These are phyloP conservation scores for Myxozyma sirexii DNA, from an alignment of 805 yeast genomes.

Conservation along the genomic window DNA sequence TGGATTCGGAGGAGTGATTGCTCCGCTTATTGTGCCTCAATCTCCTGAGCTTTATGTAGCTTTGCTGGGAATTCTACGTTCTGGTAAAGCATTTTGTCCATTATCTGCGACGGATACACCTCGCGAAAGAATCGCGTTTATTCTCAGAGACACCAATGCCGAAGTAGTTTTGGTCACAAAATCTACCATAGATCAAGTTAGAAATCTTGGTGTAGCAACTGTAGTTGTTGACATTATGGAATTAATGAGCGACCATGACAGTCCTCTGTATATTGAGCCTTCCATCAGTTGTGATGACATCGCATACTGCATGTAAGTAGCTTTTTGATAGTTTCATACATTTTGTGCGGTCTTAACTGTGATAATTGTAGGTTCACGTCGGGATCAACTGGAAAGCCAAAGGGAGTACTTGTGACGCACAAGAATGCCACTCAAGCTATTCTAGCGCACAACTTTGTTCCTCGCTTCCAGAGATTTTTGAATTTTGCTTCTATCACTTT, in stretches of 20 bases:
- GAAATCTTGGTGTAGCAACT: neutral
- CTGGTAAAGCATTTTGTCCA: slow-evolving; percentile 37
- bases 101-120: slow-evolving; percentile 29
- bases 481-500: slow-evolving; percentile 38
- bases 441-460: slow-evolving; percentile 34
- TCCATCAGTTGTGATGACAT: slow-evolving; percentile 2
- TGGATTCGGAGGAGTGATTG: slow-evolving; percentile 1
- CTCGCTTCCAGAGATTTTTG: slow-evolving; percentile 31
- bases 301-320: slow-evolving; percentile 32
- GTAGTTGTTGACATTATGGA: slow-evolving; percentile 13
- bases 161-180: slow-evolving; percentile 22
- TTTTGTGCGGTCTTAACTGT: too few species aligned
- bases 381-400: slow-evolving; percentile 58
- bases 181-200: neutral
- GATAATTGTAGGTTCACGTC: slow-evolving; percentile 46
- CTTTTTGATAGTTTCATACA: neutral
- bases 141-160: slow-evolving; percentile 29
- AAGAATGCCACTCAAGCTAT: slow-evolving; percentile 32
- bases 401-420: slow-evolving; percentile 49
- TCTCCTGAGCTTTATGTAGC: slow-evolving; percentile 32
- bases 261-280: neutral
- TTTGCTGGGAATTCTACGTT: slow-evolving; percentile 33
- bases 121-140: slow-evolving; percentile 25
- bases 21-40: slow-evolving; percentile 34
- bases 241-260: neutral